A percentile compares a stretch with the other conserved stretches of the same genome.
Evolutionary conservation across 1,139 yeast species (phyloP).

Genomic region (Nakaseomyces nivariensis): DNA sequence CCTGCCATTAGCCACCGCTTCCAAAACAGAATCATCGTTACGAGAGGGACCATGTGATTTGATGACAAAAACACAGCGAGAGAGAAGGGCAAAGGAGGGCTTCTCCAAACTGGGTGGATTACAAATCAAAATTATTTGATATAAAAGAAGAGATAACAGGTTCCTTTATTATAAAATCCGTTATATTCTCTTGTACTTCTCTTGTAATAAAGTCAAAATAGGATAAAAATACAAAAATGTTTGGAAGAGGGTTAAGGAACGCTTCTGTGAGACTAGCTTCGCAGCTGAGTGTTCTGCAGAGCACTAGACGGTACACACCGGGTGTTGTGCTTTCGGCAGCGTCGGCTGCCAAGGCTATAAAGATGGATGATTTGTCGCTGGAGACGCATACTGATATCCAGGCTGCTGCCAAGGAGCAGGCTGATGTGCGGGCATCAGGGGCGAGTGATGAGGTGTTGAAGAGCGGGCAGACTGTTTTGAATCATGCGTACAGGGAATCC

Average conservation of each 20-base stretch:
- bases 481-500: conserved; percentile 32
- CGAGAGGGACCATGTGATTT: too few species aligned
- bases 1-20: too few species aligned
- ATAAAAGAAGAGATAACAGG: too few species aligned
- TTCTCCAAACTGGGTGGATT: too few species aligned
- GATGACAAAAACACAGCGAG: too few species aligned
- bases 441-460: conserved; percentile 13
- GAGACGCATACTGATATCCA: conserved; percentile 29
- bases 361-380: conserved; percentile 20
- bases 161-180: too few species aligned
- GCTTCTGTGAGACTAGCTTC: conserved; percentile 1
- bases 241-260: background rate
- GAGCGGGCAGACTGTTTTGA: conserved; percentile 28
- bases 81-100: too few species aligned
- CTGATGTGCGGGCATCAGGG: conserved; percentile 18
- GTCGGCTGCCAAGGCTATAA: conserved; percentile 9
- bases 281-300: background rate
- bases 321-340: background rate
- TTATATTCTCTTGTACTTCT: too few species aligned
- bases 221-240: background rate
- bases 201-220: too few species aligned
- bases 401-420: conserved; percentile 25
- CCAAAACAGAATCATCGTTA: too few species aligned
- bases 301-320: conserved; percentile 1
- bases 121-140: too few species aligned